Conservation (phyloP, 1,139 yeast species). For the Candida labiduridarum region DNA sequence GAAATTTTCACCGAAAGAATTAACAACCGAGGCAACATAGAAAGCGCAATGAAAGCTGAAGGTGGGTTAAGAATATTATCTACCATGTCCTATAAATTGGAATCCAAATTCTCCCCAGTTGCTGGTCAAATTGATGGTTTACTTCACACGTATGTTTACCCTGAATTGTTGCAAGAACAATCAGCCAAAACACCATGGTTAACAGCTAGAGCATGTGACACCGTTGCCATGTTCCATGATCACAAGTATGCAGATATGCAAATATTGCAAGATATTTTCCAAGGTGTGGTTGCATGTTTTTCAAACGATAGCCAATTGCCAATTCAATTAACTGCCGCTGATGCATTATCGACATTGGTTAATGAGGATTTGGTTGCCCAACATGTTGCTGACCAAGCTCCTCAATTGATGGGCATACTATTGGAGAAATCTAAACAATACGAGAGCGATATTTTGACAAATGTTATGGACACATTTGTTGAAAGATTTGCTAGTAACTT, state of each 20-base stretch:
- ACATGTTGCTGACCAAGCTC: conserved; percentile 50
- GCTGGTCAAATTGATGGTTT: conserved; percentile 49
- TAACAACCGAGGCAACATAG: conserved; percentile 30
- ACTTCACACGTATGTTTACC: conserved; percentile 46
- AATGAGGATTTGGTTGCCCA: conserved; percentile 50
- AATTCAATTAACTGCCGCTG: conserved; percentile 54
- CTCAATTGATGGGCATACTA: conserved; percentile 54
- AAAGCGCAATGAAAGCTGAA: conserved; percentile 45
- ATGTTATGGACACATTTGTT: conserved; percentile 60
- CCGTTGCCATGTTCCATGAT: conserved; percentile 48
- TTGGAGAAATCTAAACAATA: conserved; percentile 52
- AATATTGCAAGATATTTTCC: conserved; percentile 47
- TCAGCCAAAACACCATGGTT: conserved; percentile 45
- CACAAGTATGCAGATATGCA: conserved; percentile 40
- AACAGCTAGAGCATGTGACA: conserved; percentile 59
- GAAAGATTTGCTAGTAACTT: conserved; percentile 54
- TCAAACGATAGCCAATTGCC: conserved; percentile 48
- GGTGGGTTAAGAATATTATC: conserved; percentile 54
- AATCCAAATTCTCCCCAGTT: conserved; percentile 42
- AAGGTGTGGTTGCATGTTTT: conserved; percentile 48
- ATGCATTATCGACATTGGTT: conserved; percentile 53
- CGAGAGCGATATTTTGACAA: conserved; percentile 56
- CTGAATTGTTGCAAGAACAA: conserved; percentile 42
- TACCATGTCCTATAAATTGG: conserved; percentile 47
- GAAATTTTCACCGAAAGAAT: conserved; percentile 51